Base-by-base conservation (phyloP, 1,284 basidiomycete genomes). In the Xerocomus nothofagi region DNA sequence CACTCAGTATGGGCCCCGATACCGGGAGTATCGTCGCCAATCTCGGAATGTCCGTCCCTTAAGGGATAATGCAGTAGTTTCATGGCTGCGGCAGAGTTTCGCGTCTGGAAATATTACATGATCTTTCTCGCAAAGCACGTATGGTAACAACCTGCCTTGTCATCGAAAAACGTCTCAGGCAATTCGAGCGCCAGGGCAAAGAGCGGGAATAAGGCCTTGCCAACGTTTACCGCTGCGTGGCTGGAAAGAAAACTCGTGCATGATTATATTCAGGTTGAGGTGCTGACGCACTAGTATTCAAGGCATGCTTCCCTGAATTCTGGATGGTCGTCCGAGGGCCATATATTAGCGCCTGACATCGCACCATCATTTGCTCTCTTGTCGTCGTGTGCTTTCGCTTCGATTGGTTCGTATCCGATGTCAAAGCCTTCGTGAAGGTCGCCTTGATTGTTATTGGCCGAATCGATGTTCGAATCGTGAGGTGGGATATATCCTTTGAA, bases 371-470 rank as follows among this genome's bases (percentile, higher is more conserved):
- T 69, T n/a, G 61, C 53, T 11, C 60, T 60, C 29, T 57, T 59
- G 33, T 70, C 68, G 9, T 56, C 49, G 10, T 61, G 53, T 23
- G 50, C 7, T 66, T 73, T 56, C 70, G 72, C 24, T 71, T 71
- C 44, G 0, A 74, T 55, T 43, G 73, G 69, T 64, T 93, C 89
- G 72, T 83, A 84, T 1, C 88, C 88, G 44, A 93, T 74, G 56
- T 91, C 86, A 65, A 91, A 93, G 1, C 86, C 88, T 66, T 93
- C 91, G 62, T 92, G 88, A 76, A 91, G 72, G 67, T 95, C 92
- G 0, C 92, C 91, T 36, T 78, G 71, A 58, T 6, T 77, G 50
- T 78, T 73, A 60, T 14, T 80, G 48, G 74, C 73, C 9, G 82
- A 76, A 60, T 90, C 78, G 21, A 78, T 82, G 59, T 87, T 86